These are phyloP conservation scores for Grosmannia clavigera DNA, from an alignment of 2,329 filamentous ascomycete genomes.

Conservation along the genomic window DNA sequence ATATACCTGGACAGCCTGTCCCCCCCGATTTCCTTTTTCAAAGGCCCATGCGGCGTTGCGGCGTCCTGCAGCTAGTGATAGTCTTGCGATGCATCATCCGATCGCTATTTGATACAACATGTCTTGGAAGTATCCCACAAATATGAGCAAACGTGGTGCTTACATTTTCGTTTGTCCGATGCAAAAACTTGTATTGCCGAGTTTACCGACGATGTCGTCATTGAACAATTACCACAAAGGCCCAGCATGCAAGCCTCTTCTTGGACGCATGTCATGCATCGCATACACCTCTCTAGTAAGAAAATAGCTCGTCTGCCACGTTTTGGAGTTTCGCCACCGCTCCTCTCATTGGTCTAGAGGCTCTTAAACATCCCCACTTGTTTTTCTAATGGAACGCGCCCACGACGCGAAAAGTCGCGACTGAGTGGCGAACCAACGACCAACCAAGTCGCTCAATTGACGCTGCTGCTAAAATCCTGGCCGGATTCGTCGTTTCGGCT, in stretches of 20 bases:
- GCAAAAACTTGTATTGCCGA: no score
- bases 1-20: not conserved
- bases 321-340: not conserved
- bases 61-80: not conserved
- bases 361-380: not conserved
- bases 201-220: no score
- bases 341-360: not conserved
- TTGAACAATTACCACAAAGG: no score
- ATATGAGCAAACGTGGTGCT: not conserved
- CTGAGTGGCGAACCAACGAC: not conserved
- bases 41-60: not conserved
- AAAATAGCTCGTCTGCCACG: no score
- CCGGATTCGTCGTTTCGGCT: not conserved
- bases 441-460: not conserved
- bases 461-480: not conserved
- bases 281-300: no score
- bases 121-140: not conserved
- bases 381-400: not conserved
- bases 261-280: no score
- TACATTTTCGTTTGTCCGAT: no score
- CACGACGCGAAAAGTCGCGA: conserved; percentile 7
- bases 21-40: not conserved
- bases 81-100: not conserved
- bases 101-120: no score
- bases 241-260: no score